These are phyloP conservation scores for Nectriaceae sp. DNA, from an alignment of 2,329 filamentous ascomycete species.

Conservation along the genomic window DNA sequence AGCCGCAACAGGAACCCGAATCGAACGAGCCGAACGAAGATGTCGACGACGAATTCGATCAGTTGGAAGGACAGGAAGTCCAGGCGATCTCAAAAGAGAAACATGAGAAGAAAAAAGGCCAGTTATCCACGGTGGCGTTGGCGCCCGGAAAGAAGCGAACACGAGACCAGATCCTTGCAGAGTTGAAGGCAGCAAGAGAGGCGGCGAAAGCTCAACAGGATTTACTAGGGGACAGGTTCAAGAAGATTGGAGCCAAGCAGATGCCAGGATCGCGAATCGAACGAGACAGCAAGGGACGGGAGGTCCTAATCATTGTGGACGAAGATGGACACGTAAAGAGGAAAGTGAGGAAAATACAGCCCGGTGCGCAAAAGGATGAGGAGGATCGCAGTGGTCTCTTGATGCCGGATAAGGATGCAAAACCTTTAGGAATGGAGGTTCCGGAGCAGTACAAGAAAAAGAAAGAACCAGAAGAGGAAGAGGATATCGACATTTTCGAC, in stretches of 20 bases:
- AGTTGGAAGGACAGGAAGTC: conserved; percentile 57
- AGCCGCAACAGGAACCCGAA: conserved; percentile 31
- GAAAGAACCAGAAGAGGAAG: conserved; percentile 50
- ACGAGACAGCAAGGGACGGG: conserved; percentile 59
- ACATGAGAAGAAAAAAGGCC: conserved; percentile 59
- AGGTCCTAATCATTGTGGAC: conserved; percentile 66
- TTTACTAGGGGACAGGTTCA: conserved; percentile 62
- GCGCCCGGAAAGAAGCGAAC: conserved; percentile 62
- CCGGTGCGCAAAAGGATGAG: conserved; percentile 39
- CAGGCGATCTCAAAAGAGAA: conserved; percentile 54
- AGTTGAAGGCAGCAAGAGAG: conserved; percentile 63
- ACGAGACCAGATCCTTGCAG: conserved; percentile 67
- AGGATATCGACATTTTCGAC: conserved; percentile 66
- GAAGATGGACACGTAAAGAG: conserved; percentile 67
- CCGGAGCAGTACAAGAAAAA: conserved; percentile 58
- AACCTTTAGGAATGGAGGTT: conserved; percentile 66
- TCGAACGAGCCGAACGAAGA: conserved; percentile 33
- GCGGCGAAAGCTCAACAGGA: conserved; percentile 58
- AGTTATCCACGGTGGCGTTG: conserved; percentile 55
- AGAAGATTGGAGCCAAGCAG: conserved; percentile 61
- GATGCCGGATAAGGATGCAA: conserved; percentile 55
- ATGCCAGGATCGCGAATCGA: conserved; percentile 60
- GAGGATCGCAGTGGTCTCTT: conserved; percentile 45
- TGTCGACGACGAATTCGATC: conserved; percentile 68
- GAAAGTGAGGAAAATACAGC: conserved; percentile 59